phyloP scores from a whole-genome alignment of 345 rosid genomes.

The Barbarea vulgaris region DNA sequence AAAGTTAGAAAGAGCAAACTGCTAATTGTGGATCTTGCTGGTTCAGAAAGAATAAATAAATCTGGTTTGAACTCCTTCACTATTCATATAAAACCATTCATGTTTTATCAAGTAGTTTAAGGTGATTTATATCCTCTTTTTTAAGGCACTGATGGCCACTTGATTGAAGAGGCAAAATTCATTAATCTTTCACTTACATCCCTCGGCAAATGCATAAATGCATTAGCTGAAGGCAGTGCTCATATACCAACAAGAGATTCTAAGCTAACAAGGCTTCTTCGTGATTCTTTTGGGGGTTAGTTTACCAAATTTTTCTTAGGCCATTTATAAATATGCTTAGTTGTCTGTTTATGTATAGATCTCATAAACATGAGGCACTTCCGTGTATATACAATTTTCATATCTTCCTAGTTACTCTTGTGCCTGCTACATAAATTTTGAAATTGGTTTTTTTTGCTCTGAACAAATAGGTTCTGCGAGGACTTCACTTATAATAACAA shows the following conservation, averaged over 20 bases:
- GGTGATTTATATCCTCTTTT: slow-evolving; percentile 16
- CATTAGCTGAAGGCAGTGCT: slow-evolving; percentile 88
- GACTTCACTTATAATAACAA: slow-evolving; percentile 87
- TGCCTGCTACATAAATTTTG: background rate
- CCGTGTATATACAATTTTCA: background rate
- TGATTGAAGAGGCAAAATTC: slow-evolving; percentile 94
- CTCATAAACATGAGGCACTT: background rate
- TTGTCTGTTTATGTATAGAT: background rate
- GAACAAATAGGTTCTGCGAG: slow-evolving; percentile 74
- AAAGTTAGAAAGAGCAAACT: slow-evolving; percentile 85
- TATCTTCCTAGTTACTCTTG: background rate
- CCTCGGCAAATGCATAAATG: slow-evolving; percentile 95
- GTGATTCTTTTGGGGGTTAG: slow-evolving; percentile 95
- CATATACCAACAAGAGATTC: slow-evolving; percentile 98
- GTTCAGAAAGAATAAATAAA: slow-evolving; percentile 93
- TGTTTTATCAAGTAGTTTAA: slow-evolving; percentile 2
- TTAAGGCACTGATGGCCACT: slow-evolving; percentile 82
- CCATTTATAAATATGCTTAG: background rate
- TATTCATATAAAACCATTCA: slow-evolving; percentile 10
- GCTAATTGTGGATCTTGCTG: slow-evolving; percentile 94
- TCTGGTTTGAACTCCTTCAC: slow-evolving; percentile 57
- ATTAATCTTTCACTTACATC: slow-evolving; percentile 92
- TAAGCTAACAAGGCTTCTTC: slow-evolving; percentile 89
- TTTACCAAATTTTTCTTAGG: background rate
- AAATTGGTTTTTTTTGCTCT: slow-evolving; percentile 24